Percentiles rank a stretch among this genome's conserved stretches.
phyloP scores from a whole-genome alignment of 805 yeast species.

The Kluyveromyces wickerhamii region DNA sequence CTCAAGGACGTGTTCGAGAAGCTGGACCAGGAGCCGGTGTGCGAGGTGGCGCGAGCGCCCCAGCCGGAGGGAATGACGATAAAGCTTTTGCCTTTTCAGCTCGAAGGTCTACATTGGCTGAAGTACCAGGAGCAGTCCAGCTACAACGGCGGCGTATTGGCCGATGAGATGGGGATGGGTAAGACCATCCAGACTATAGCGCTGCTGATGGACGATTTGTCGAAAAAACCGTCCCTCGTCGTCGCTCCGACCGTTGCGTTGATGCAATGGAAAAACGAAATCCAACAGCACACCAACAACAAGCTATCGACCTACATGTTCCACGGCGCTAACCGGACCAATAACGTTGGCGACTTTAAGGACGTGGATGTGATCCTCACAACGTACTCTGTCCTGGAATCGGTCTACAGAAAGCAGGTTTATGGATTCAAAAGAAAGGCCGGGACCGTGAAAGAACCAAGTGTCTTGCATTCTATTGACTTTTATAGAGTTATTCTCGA shows the following conservation, averaged over 20 bases:
- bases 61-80: slow-evolving; percentile 79
- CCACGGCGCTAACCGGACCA: slow-evolving; percentile 80
- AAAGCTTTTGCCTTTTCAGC: slow-evolving; percentile 77
- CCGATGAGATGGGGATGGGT: slow-evolving; percentile 99
- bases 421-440: slow-evolving; percentile 75
- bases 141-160: slow-evolving; percentile 85
- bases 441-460: slow-evolving; percentile 63
- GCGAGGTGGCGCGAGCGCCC: slow-evolving; percentile 45
- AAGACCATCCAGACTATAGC: slow-evolving; percentile 96
- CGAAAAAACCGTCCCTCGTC: slow-evolving; percentile 71
- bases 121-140: slow-evolving; percentile 67
- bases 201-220: slow-evolving; percentile 60
- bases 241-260: slow-evolving; percentile 98
- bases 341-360: slow-evolving; percentile 45
- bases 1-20: slow-evolving; percentile 63
- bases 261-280: slow-evolving; percentile 96
- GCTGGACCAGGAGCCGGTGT: slow-evolving; percentile 40
- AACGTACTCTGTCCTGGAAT: slow-evolving; percentile 87
- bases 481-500: slow-evolving; percentile 86
- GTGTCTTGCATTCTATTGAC: slow-evolving; percentile 62
- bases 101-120: slow-evolving; percentile 91
- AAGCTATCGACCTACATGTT: slow-evolving; percentile 59
- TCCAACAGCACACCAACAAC: slow-evolving; percentile 73
- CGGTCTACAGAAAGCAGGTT: slow-evolving; percentile 71
- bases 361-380: slow-evolving; percentile 71